Evolutionary conservation across 495 filamentous ascomycete species (phyloP), one percentile per base, ranked within the genome.

Genomic region (Penicillium crystallinum): DNA sequence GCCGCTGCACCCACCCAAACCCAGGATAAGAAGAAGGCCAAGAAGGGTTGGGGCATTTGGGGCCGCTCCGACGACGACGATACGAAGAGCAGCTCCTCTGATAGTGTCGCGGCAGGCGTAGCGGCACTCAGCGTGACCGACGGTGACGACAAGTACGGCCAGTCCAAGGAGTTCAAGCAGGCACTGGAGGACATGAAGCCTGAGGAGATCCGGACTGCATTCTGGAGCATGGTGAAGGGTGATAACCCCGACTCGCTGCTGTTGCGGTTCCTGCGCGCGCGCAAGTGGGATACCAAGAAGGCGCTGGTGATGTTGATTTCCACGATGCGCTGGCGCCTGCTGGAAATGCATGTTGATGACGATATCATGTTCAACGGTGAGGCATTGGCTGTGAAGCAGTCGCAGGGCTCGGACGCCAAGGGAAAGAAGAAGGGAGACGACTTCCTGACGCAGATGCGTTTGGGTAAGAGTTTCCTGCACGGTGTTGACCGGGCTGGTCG

Each of bases 141-240:
- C 18, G 76, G 76, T 21, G 86, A 96, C 50, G 95, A 97, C 70
- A 97, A 98, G 73, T 91, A 95, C 67, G 90, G 90, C 25, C 89
- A 92, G 64, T 86, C 79, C 4, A 92, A 92, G 73, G 84, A 89
- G 19, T 97, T 90, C 67, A 81, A 88, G 55, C 81, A 90, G 25
- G 87, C 89, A 0, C 68, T 97, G 3, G 84, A 84, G 12, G 86
- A 78, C 35, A 78, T 88, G 57, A 72, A 83, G 3, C 90, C 92
- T 3, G 89, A 91, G 57, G 78, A 86, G 43, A 80, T 98, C 55
- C 81, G 93, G 23, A 74, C 77, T 2, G 84, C 90, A 2, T 90
- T 97, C 69, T 98, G 93, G 93, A 80, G 76, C 52, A 96, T 98
- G 93, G 83, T 92, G 30, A 97, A 97, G 74, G 87, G 90, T 57